Conservation (phyloP, 176 grass and related monocot genomes). For the Rhipidocladum racemiflorum region DNA sequence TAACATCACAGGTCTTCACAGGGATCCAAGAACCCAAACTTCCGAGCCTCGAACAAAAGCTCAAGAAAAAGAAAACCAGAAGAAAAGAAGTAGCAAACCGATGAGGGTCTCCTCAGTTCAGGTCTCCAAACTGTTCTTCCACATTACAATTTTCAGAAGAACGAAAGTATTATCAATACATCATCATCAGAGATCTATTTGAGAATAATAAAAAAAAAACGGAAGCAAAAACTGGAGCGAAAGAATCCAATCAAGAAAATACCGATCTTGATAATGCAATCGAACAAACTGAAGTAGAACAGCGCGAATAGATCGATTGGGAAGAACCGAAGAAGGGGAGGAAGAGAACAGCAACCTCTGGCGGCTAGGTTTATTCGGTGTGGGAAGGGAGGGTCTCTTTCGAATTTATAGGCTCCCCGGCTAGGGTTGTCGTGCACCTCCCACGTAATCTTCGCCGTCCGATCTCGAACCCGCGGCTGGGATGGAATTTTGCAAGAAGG, state of each 20-base stretch:
- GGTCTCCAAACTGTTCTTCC: conserved; percentile 57
- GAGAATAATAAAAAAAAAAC: neutral
- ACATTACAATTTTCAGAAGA: conserved; percentile 46
- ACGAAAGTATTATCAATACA: conserved; percentile 42
- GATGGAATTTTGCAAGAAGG: neutral
- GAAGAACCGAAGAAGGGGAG: neutral
- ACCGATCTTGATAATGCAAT: neutral
- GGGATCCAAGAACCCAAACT: neutral
- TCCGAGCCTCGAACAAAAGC: neutral
- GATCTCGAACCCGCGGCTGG: neutral
- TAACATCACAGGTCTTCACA: conserved; percentile 46
- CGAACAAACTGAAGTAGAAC: neutral
- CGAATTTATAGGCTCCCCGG: neutral
- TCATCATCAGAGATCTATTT: conserved; percentile 27
- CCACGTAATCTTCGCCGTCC: conserved; percentile 4
- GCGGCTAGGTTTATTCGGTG: neutral
- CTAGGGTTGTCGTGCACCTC: conserved; percentile 11
- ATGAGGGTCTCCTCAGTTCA: conserved; percentile 33
- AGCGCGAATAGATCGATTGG: neutral
- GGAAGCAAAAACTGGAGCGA: neutral
- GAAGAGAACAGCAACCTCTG: neutral
- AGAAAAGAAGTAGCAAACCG: neutral
- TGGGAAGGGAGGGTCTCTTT: neutral
- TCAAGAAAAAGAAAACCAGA: neutral
- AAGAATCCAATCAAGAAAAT: neutral